Conservation (phyloP, 2,329 filamentous ascomycete species). For the Ascomycota sp. region DNA sequence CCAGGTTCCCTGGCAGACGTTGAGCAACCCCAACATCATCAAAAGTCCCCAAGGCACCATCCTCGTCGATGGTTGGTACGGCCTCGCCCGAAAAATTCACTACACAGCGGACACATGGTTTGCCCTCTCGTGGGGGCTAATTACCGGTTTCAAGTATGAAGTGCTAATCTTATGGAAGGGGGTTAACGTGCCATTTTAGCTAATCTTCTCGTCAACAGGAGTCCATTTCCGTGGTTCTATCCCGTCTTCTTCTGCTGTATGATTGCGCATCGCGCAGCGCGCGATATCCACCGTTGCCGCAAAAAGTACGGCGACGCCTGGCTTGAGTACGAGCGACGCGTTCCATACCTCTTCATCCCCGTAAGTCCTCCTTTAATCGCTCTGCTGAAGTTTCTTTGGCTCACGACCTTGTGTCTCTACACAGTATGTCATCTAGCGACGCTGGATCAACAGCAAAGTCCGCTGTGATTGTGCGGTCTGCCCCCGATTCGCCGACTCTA, state of each 20-base stretch:
- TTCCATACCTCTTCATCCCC: constrained; percentile 71
- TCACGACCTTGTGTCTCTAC: not conserved
- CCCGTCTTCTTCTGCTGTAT: constrained; percentile 61
- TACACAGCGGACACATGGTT: constrained; percentile 28
- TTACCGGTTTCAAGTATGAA: constrained; percentile 23
- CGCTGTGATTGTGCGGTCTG: too few species aligned
- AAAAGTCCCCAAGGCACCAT: constrained; percentile 50
- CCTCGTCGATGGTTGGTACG: constrained; percentile 71
- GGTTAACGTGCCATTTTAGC: too few species aligned
- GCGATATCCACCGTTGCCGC: constrained; percentile 58
- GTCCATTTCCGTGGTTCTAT: constrained; percentile 81
- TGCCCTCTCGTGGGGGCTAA: constrained; percentile 25
- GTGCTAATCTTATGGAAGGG: too few species aligned
- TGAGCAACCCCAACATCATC: constrained; percentile 64
- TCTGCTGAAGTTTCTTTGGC: not conserved
- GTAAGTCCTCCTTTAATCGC: constrained; percentile 11
- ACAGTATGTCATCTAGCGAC: constrained; percentile 20
- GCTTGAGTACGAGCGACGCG: constrained; percentile 54
- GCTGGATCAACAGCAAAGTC: too few species aligned
- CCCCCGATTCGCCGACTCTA: too few species aligned
- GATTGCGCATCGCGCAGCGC: constrained; percentile 56
- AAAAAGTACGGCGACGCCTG: constrained; percentile 65
- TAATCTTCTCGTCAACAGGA: constrained; percentile 12
- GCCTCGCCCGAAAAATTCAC: constrained; percentile 40
- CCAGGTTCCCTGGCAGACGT: constrained; percentile 67